Evolutionary conservation across 345 rosid species (phyloP), one percentile per base, ranked within the genome.

Genomic region (Toxicodendron radicans): DNA sequence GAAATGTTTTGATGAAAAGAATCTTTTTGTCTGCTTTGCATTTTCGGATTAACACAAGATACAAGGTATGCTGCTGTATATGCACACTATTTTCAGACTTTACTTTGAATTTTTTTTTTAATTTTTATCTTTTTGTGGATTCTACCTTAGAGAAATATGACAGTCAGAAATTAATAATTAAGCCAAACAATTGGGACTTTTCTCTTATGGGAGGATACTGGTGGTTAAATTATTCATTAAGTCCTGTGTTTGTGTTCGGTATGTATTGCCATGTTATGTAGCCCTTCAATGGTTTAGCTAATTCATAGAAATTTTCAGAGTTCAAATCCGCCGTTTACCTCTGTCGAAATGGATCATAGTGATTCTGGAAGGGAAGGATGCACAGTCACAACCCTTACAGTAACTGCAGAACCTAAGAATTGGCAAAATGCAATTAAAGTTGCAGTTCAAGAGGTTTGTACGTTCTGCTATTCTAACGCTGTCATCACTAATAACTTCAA

Each of bases 291-390:
- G 38, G 13, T 70, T 77, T 64, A 58, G 70, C 83, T 84, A 74
- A 80, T 77, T 16, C 58, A 63, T 68, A 7, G 53, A 71, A 70
- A 71, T 71, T 91, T 80, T 74, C 94, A 92, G 99, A 96, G 97
- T 88, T 96, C 99, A 69, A 92, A 96, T 83, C 99, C 98, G 0
- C 99, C 98, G 17, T 96, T 93, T 83, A 93, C 99, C 13, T 96
- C 98, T 49, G 91, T 96, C 76, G 99, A 96, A 84, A 82, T 96
- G 89, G 99, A 96, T 83, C 99, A 96, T 83, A 93, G 99, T 81
- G 99, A 96, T 79, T 96, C 99, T 11, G 99, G 99, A 79, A 90
- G 99, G 84, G 98, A 96, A 85, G 97, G 97, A 64, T 96, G 99
- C 90, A 96, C 98, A 30, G 99, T 96, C 71, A 96, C 99, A 53